These are phyloP conservation scores for Rhododendron simsii DNA, from an alignment of 148 eudicot genomes.

Conservation along the genomic window DNA sequence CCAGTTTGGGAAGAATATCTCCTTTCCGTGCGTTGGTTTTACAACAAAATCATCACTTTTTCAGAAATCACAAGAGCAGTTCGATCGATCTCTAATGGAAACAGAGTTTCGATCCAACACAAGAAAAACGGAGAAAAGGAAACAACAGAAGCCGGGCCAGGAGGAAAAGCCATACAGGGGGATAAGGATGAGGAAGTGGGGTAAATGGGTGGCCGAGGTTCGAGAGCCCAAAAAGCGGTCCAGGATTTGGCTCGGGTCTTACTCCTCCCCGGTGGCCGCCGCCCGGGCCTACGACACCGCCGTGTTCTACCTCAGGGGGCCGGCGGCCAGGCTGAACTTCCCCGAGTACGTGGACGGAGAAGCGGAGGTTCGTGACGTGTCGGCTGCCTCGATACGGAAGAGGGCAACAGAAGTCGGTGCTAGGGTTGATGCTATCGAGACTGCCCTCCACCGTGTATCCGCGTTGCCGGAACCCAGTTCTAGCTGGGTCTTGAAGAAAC, in stretches of 20 bases:
- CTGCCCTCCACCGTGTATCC: not conserved
- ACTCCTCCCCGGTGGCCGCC: not conserved
- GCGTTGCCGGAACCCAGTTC: not conserved
- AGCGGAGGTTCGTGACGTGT: not conserved
- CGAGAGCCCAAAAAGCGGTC: not conserved
- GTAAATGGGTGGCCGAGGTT: not conserved
- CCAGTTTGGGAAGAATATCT: not conserved
- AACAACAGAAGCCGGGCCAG: not conserved
- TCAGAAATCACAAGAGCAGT: not conserved
- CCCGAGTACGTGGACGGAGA: not conserved
- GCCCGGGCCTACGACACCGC: constrained; percentile 1
- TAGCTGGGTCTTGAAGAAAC: not conserved
- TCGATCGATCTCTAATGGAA: not conserved
- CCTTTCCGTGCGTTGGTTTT: not conserved
- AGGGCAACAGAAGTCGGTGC: not conserved
- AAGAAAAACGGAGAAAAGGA: not conserved
- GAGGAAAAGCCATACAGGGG: not conserved
- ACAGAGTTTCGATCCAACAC: not conserved
- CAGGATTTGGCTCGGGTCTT: not conserved
- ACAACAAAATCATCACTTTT: not conserved
- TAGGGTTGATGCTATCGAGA: not conserved
- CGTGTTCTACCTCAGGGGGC: not conserved
- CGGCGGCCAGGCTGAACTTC: not conserved
- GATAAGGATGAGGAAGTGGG: not conserved
- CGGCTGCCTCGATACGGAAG: not conserved